phyloP scores from a whole-genome alignment of 2,329 filamentous ascomycete genomes.

The Ceratocystis variospora region DNA sequence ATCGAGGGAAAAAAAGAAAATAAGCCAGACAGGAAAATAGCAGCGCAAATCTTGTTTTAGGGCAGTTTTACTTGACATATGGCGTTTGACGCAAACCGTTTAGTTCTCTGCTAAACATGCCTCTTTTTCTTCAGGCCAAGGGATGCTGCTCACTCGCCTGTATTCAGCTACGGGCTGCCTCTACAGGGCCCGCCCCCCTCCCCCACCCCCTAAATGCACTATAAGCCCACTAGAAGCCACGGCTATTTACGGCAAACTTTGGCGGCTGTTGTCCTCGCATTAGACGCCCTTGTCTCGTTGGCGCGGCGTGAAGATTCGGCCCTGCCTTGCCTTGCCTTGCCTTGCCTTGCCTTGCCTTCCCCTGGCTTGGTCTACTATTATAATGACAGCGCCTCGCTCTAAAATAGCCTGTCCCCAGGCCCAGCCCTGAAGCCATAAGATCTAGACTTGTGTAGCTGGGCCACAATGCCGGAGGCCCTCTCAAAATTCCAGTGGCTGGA shows the following conservation, averaged over 20 bases:
- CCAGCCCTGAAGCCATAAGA: no score
- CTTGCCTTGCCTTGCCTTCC: no score
- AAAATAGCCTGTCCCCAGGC: not conserved
- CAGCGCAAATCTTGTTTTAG: not conserved
- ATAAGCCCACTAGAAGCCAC: no score
- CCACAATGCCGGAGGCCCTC: no score
- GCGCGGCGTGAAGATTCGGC: no score
- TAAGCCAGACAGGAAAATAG: not conserved
- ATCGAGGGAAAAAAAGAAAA: not conserved
- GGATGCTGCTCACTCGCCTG: not conserved
- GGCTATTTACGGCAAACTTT: not conserved
- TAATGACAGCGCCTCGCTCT: not conserved
- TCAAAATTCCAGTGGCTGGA: no score
- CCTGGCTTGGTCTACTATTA: not conserved
- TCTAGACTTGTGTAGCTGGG: no score
- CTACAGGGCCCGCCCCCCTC: not conserved
- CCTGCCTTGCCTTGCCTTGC: no score
- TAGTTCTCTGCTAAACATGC: no score
- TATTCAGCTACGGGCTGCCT: not conserved
- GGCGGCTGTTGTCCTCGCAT: not conserved
- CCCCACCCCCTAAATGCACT: no score
- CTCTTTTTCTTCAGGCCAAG: no score
- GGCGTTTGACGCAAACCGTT: not conserved
- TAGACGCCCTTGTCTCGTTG: not conserved
- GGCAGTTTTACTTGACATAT: slow-evolving; percentile 3